These are phyloP conservation scores for Rubus parviflorus DNA, from an alignment of 306 rosid genomes.

Conservation along the genomic window DNA sequence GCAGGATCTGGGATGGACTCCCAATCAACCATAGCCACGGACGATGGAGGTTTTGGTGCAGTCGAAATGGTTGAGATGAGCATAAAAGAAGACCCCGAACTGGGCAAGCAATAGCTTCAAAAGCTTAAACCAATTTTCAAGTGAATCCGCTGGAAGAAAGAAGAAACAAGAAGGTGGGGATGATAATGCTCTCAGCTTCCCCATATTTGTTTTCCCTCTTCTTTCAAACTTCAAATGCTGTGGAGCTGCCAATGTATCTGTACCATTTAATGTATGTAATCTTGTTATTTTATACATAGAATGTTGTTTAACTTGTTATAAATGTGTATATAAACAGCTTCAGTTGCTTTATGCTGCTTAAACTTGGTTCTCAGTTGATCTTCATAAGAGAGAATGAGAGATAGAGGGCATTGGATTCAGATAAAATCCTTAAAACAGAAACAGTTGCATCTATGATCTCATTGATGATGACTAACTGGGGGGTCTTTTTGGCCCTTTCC, in stretches of 20 bases:
- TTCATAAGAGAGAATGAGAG: constrained; percentile 4
- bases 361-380: constrained; percentile 31
- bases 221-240: constrained; percentile 37
- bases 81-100: constrained; percentile 82
- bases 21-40: constrained; percentile 66
- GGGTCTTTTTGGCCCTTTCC: constrained; percentile 44
- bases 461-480: constrained; percentile 50
- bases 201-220: constrained; percentile 40
- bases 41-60: constrained; percentile 52
- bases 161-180: constrained; percentile 45
- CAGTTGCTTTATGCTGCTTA: constrained; percentile 37
- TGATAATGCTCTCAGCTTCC: constrained; percentile 39
- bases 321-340: constrained; percentile 83
- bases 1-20: constrained; percentile 90
- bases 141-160: constrained; percentile 35
- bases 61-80: constrained; percentile 86
- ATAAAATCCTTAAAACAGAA: constrained; percentile 32
- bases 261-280: constrained; percentile 82
- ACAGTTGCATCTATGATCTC: constrained; percentile 34
- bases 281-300: constrained; percentile 69
- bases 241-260: constrained; percentile 42
- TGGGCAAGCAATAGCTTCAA: constrained; percentile 46
- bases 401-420: constrained; percentile 40
- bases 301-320: constrained; percentile 49
- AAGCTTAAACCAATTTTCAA: constrained; percentile 23